Evolutionary conservation across 805 yeast species (phyloP).

Genomic region (Torulaspora quercuum): DNA sequence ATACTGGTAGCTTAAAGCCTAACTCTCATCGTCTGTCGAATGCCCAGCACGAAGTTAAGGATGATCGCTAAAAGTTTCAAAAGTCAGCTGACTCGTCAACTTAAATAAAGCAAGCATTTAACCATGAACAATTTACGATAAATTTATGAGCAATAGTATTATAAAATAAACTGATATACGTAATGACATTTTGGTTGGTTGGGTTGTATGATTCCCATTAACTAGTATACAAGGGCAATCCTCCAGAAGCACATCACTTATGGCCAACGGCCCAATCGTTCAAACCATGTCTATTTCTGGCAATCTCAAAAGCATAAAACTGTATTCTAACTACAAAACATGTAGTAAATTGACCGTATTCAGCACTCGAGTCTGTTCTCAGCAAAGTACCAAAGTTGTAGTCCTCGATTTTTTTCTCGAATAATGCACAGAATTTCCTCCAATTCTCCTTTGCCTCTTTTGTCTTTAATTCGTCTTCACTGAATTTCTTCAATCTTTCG

Average conservation of each 20-base stretch:
- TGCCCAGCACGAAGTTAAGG: too few relatives aligned
- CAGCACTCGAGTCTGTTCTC: constrained; percentile 66
- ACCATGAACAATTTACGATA: too few relatives aligned
- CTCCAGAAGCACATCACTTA: constrained; percentile 7
- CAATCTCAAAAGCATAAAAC: constrained; percentile 91
- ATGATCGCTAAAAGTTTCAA: too few relatives aligned
- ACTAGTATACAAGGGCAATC: constrained; percentile 4
- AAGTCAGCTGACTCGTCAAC: too few relatives aligned
- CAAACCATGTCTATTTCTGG: constrained; percentile 83
- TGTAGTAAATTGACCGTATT: constrained; percentile 78
- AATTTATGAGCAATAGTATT: too few relatives aligned
- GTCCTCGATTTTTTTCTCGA: constrained; percentile 79
- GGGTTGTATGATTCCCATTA: too few relatives aligned
- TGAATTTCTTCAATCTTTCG: constrained; percentile 51
- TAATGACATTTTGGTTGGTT: too few relatives aligned
- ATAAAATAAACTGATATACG: too few relatives aligned
- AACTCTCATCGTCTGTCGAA: too few relatives aligned
- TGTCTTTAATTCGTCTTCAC: constrained; percentile 81
- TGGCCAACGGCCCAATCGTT: constrained; percentile 79
- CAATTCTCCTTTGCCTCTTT: constrained; percentile 79
- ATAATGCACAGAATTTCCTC: constrained; percentile 81
- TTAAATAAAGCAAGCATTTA: too few relatives aligned
- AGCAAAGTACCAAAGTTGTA: constrained; percentile 93
- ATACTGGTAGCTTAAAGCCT: too few relatives aligned
- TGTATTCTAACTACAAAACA: constrained; percentile 91